These are phyloP conservation scores for Septoria petroselini DNA, from an alignment of 2,329 filamentous ascomycete genomes.

Conservation along the genomic window DNA sequence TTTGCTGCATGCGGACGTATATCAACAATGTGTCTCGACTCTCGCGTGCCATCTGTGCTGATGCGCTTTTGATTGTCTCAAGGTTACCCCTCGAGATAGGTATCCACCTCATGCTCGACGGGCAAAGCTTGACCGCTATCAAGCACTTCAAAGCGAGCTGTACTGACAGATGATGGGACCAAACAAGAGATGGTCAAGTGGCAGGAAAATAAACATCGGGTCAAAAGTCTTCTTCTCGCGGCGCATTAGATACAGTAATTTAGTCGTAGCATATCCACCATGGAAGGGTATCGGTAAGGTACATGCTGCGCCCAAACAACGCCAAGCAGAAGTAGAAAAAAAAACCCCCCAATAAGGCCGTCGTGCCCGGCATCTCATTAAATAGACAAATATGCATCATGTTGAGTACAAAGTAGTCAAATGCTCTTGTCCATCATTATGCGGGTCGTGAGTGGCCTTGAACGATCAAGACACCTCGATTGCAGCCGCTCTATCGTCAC, in stretches of 20 bases:
- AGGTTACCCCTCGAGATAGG: no score
- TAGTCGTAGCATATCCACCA: slow-evolving; percentile 9
- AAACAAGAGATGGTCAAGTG: no score
- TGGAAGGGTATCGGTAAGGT: background rate
- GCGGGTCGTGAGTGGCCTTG: slow-evolving; percentile 1
- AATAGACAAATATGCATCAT: slow-evolving; percentile 9
- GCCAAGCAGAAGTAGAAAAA: slow-evolving; percentile 13
- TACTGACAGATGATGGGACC: no score
- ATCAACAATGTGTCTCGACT: no score
- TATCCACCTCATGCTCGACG: no score
- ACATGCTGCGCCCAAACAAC: slow-evolving; percentile 9
- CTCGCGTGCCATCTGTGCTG: no score
- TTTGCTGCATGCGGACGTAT: no score
- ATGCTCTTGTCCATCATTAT: slow-evolving; percentile 10
- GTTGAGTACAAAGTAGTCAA: slow-evolving; percentile 12
- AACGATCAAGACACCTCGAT: background rate
- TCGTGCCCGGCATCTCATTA: slow-evolving; percentile 3
- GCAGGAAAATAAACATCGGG: slow-evolving; percentile 12
- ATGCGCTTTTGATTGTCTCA: no score
- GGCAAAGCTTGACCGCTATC: no score
- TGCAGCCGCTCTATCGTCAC: slow-evolving; percentile 6
- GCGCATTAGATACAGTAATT: slow-evolving; percentile 16
- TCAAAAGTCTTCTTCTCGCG: slow-evolving; percentile 20
- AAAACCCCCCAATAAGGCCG: slow-evolving; percentile 11
- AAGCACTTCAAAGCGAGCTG: no score